Evolutionary conservation across 371 early-diverging fungal genomes (phyloP), one percentile per base, ranked within the genome.

Genomic region (Actinomortierella ambigua): DNA sequence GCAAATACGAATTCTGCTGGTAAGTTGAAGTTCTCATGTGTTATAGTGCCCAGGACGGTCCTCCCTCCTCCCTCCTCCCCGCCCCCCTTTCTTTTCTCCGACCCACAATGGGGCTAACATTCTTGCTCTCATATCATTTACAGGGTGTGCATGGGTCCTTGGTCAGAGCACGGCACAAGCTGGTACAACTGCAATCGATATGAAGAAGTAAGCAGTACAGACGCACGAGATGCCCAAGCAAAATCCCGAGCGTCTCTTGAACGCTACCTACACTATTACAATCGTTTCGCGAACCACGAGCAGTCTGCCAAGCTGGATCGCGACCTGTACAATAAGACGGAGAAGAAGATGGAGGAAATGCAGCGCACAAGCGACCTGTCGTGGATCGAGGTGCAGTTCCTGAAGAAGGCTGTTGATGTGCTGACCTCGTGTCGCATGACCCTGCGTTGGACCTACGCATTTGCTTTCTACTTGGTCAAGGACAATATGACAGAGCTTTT

Each of bases 351-450:
- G 97, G 95, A 95, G 62, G 92, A 92, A 67, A 92, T 97, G 90
- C 98, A 97, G 77, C 84, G 87, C 53, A 85, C 86, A 18, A 89
- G 92, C 26, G 90, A 90, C 29, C 82, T 98, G 49, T 95, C 96
- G 29, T 98, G 99, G 99, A 98, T 98, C 69, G 97, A 98, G 80
- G 98, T 97, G 1, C 98, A 98, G 80, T 98, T 98, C 76, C 78
- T 98, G 34, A 87, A 89, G 63, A 91, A 90, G 43, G 98, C 98
- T 6, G 94, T 96, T 42, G 95, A 95, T 73, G 91, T 90, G 0
- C 85, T 98, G 15, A 85, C 92, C 14, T 79, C 89, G 57, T 90
- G 95, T 63, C 91, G 99, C 59, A 89, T 83, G 76, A 95, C 95
- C 0, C 85, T 98, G 34, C 95, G 94, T 68, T 98, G 98, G 98